Base-by-base conservation (phyloP, 2,329 filamentous ascomycete species). In the Alternaria hordeiaustralica region DNA sequence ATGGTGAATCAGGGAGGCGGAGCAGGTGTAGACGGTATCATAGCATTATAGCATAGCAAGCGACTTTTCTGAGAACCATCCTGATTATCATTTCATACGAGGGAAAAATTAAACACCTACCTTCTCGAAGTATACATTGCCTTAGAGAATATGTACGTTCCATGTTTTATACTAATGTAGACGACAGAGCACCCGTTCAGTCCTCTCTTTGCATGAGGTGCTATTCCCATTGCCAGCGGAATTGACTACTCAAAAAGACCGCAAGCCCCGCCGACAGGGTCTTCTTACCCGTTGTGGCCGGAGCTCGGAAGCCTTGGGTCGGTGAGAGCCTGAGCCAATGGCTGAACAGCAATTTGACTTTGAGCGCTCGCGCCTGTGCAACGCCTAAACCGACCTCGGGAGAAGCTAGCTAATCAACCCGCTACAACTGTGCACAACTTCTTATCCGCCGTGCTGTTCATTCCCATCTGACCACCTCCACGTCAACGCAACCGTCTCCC, bases 271-370 rank as follows among this genome's bases (percentile, higher is more conserved):
- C 30, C 30, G 30, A 33, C 57, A 67, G 63, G 66, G 66, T 62
- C 55, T 64, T 63, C 51, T 72, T 71, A 53, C 70, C 63, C 60
- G 33, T 66, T 69, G 55, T 33, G 46, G 59, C 45, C 21, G 59
- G 60, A 58, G 28, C 45, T 58, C 55, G 33, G 58, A 33, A 55
- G 36, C 15, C 36, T 41, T 41, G 33, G 25, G 46, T 65, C 60
- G 63, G 60, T 59, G 60, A 63, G 63, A 13, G 23, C 33, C 30
- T 33, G 4, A 53, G 47, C 70, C 71, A 73, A 73, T 72, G 54
- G 65, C 41, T 3, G 53, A 4, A 46, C 33, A 21, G 61, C 49
- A 62, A 66, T 71, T 70, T 66, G 66, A 66, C 62, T 64, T 23
- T 50, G 44, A 15, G 55, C 49, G 36, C 47, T 51, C 43, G 55